Conservation (phyloP, 2,329 filamentous ascomycete genomes). For the Nakataea oryzae region DNA sequence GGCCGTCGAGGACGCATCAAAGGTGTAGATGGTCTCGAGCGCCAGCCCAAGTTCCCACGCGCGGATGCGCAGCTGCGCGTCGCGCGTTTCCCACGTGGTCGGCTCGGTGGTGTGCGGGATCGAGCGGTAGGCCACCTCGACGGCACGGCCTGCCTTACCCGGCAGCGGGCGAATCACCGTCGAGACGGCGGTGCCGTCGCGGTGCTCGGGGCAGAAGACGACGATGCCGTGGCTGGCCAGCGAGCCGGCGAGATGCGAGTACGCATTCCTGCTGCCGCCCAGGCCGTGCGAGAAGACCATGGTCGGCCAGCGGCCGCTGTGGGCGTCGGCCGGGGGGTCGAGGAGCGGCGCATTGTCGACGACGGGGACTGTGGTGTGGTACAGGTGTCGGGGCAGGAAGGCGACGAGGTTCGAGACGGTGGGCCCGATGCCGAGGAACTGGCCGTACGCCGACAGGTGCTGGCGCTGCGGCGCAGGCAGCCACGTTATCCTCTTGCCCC, state of each 20-base stretch:
- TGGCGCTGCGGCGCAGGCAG: constrained; percentile 66
- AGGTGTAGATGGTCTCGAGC: constrained; percentile 55
- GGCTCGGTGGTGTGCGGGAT: constrained; percentile 53
- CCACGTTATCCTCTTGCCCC: constrained; percentile 59
- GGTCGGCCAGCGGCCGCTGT: constrained; percentile 59
- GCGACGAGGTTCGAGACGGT: constrained; percentile 49
- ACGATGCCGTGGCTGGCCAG: constrained; percentile 73
- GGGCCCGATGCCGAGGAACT: constrained; percentile 59
- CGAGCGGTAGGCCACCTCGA: constrained; percentile 34
- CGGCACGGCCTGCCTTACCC: constrained; percentile 22
- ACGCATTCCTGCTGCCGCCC: constrained; percentile 71
- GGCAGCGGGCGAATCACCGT: constrained; percentile 58
- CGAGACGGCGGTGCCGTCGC: constrained; percentile 71
- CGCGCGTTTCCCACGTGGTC: constrained; percentile 56
- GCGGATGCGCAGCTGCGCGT: constrained; percentile 63
- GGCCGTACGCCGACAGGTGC: constrained; percentile 64
- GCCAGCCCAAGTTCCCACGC: constrained; percentile 69
- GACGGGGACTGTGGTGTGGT: constrained; percentile 64
- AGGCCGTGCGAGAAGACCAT: constrained; percentile 82
- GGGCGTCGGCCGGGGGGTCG: constrained; percentile 24
- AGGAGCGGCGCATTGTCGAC: constrained; percentile 60
- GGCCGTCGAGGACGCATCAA: constrained; percentile 39
- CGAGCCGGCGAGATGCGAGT: constrained; percentile 72
- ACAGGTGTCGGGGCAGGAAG: constrained; percentile 58
- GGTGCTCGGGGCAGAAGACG: constrained; percentile 72